These are phyloP conservation scores for Gymnopus androsaceus DNA, from an alignment of 1,284 basidiomycete genomes.

Conservation along the genomic window DNA sequence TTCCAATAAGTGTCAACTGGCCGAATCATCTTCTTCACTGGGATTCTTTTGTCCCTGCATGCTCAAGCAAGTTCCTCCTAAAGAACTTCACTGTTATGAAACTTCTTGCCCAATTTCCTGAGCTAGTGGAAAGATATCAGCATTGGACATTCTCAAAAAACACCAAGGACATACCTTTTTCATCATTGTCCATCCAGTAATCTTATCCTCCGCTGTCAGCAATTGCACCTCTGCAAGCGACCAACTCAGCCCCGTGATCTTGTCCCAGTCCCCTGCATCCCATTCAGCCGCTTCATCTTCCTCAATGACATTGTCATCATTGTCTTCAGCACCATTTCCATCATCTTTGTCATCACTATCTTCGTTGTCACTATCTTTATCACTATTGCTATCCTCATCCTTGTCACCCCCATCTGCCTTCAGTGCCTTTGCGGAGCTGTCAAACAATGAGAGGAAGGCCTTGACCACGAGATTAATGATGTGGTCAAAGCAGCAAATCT, in stretches of 20 bases:
- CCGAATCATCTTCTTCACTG: slow-evolving; percentile 9
- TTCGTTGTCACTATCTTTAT: neutral
- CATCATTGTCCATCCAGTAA: neutral
- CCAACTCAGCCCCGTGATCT: neutral
- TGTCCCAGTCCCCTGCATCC: neutral
- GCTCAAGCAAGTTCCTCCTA: neutral
- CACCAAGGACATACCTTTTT: neutral
- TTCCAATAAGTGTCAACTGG: slow-evolving; percentile 20
- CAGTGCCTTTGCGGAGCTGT: neutral
- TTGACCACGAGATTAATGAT: slow-evolving; percentile 21
- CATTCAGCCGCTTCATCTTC: slow-evolving; percentile 1
- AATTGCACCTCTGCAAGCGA: neutral
- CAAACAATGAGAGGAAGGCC: slow-evolving; percentile 7
- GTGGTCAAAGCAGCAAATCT: slow-evolving; percentile 21
- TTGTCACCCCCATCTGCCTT: too few relatives aligned
- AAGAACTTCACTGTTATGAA: neutral
- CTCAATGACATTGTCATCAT: slow-evolving; percentile 1
- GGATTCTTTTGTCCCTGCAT: neutral
- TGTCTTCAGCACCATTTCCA: neutral
- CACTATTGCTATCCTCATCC: neutral
- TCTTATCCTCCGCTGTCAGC: neutral
- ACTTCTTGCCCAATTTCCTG: slow-evolving; percentile 1
- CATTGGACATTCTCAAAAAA: neutral
- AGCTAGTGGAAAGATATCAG: neutral
- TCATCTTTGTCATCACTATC: neutral